Conservation (phyloP, 1,284 basidiomycete species). For the Butyriboletus appendiculatus region DNA sequence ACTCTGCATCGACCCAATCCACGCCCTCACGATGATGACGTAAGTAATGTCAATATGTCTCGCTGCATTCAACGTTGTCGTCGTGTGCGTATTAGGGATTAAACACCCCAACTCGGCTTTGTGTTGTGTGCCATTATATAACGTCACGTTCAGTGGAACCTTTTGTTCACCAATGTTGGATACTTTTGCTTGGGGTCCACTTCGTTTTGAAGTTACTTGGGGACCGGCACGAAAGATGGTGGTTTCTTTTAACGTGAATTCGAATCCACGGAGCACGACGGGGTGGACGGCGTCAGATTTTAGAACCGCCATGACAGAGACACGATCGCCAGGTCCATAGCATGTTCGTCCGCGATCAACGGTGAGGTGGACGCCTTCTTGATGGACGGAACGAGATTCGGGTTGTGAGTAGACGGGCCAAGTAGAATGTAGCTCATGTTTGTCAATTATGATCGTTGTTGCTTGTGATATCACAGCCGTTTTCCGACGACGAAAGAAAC, state of each 20-base stretch:
- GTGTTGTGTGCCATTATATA: slow-evolving; percentile 72
- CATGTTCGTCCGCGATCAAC: slow-evolving; percentile 77
- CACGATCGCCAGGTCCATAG: slow-evolving; percentile 82
- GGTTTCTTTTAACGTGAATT: slow-evolving; percentile 75
- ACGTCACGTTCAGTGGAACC: slow-evolving; percentile 65
- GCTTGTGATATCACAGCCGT: slow-evolving; percentile 57
- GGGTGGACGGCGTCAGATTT: slow-evolving; percentile 67
- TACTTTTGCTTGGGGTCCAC: slow-evolving; percentile 55
- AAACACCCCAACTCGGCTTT: slow-evolving; percentile 67
- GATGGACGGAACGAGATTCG: slow-evolving; percentile 65
- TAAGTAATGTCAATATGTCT: slow-evolving; percentile 83
- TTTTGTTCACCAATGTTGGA: slow-evolving; percentile 62
- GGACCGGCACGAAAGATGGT: slow-evolving; percentile 65
- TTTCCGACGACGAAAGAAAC: slow-evolving; percentile 74
- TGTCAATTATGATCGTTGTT: slow-evolving; percentile 77
- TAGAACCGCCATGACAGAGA: slow-evolving; percentile 68
- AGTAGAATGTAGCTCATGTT: slow-evolving; percentile 86
- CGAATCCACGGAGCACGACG: slow-evolving; percentile 74
- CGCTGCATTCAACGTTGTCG: slow-evolving; percentile 75
- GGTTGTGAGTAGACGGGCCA: slow-evolving; percentile 87
- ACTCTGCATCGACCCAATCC: slow-evolving; percentile 67
- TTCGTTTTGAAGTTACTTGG: slow-evolving; percentile 50
- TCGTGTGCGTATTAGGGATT: slow-evolving; percentile 70
- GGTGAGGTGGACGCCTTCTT: slow-evolving; percentile 70
- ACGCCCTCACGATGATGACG: slow-evolving; percentile 71